A percentile compares a stretch with the other conserved stretches of the same genome.
phyloP scores from a whole-genome alignment of 495 filamentous ascomycete species.

The Penicillium ochrochloron region DNA sequence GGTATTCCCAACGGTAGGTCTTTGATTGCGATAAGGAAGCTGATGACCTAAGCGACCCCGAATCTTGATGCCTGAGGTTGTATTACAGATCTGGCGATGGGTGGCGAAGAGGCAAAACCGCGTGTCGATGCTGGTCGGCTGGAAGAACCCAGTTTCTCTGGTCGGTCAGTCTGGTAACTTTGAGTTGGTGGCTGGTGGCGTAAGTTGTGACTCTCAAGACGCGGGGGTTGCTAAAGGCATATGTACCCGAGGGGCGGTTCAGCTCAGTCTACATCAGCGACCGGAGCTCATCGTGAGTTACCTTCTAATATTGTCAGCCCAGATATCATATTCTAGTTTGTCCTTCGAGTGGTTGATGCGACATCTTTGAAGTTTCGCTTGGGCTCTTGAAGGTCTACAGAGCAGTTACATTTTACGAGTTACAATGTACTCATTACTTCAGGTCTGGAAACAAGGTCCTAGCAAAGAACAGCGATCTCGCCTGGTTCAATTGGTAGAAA shows the following conservation, averaged over 20 bases:
- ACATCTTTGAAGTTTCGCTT: too few relatives aligned
- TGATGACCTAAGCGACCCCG: slow-evolving; percentile 6
- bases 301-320: too few relatives aligned
- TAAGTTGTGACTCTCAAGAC: not conserved
- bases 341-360: too few relatives aligned
- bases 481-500: slow-evolving; percentile 27
- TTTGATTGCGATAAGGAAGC: slow-evolving; percentile 14
- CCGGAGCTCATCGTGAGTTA: too few relatives aligned
- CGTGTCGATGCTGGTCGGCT: not conserved
- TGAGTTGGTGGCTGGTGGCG: not conserved
- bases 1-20: not conserved
- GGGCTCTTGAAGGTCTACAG: not conserved
- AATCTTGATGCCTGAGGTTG: slow-evolving; percentile 1
- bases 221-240: not conserved
- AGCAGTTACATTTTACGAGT: not conserved
- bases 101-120: slow-evolving; percentile 5
- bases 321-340: too few relatives aligned
- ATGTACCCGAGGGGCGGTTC: not conserved
- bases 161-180: not conserved
- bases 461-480: slow-evolving; percentile 18
- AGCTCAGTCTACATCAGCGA: too few relatives aligned
- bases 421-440: not conserved
- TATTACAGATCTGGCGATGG: not conserved
- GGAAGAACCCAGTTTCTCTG: not conserved
- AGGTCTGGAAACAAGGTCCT: not conserved